phyloP scores from a whole-genome alignment of 176 grass and related monocot species.

The Hordeum vulgare region DNA sequence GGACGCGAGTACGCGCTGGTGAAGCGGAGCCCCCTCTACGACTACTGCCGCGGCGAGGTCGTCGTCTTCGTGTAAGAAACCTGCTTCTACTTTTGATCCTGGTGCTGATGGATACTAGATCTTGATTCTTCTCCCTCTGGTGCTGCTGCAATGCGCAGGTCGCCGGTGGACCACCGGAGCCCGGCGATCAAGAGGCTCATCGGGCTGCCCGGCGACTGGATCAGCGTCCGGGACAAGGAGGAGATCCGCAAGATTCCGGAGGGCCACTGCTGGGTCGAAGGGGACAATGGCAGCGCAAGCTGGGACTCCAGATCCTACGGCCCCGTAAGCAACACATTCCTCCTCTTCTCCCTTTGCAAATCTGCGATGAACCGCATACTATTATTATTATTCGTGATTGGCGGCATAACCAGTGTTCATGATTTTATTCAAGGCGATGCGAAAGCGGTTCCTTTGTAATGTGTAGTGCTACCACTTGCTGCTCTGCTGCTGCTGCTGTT shows the following conservation, averaged over 20 bases:
- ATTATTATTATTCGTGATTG: too few relatives aligned
- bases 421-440: background rate
- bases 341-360: background rate
- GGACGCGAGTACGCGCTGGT: constrained; percentile 13
- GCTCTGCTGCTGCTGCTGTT: too few relatives aligned
- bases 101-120: background rate
- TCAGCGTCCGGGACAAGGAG: constrained; percentile 50
- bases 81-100: background rate
- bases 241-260: constrained; percentile 55
- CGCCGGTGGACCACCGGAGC: constrained; percentile 25
- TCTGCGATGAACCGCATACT: too few relatives aligned
- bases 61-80: constrained; percentile 45
- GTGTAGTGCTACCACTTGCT: too few relatives aligned
- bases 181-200: constrained; percentile 52
- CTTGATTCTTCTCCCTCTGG: too few relatives aligned
- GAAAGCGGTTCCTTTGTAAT: background rate
- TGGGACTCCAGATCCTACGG: constrained; percentile 58
- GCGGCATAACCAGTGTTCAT: background rate
- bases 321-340: constrained; percentile 44
- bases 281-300: constrained; percentile 46
- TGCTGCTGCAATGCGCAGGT: background rate
- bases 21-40: constrained; percentile 45
- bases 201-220: constrained; percentile 70
- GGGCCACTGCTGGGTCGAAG: constrained; percentile 90
- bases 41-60: constrained; percentile 62